These are phyloP conservation scores for Fusarium foetens DNA, from an alignment of 2,329 filamentous ascomycete species.

Conservation along the genomic window DNA sequence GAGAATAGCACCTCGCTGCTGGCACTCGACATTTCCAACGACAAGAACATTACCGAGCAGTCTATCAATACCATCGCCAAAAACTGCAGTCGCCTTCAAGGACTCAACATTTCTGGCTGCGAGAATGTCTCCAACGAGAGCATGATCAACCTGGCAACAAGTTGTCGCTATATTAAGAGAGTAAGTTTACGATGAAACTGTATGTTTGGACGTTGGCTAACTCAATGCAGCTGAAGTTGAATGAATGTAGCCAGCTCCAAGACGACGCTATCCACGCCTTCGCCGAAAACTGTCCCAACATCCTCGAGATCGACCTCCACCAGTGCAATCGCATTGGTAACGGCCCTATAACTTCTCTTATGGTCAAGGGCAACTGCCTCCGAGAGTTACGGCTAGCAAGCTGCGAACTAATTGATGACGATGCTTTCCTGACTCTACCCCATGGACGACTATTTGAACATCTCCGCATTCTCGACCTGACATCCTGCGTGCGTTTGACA, in stretches of 20 bases:
- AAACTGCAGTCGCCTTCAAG: constrained; percentile 87
- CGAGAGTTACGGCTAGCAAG: constrained; percentile 89
- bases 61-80: constrained; percentile 82
- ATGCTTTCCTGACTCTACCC: constrained; percentile 85
- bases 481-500: constrained; percentile 84
- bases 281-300: constrained; percentile 87
- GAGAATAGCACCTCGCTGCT: constrained; percentile 82
- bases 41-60: constrained; percentile 84
- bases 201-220: constrained; percentile 9
- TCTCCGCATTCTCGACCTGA: constrained; percentile 91
- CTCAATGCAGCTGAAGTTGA: constrained; percentile 81
- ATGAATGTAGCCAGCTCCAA: constrained; percentile 86
- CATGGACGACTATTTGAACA: constrained; percentile 79
- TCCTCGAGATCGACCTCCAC: constrained; percentile 95
- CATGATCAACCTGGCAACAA: constrained; percentile 81
- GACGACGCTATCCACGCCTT: constrained; percentile 87
- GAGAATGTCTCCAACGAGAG: constrained; percentile 86
- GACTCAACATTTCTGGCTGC: constrained; percentile 91
- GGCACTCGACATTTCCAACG: constrained; percentile 88
- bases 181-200: constrained; percentile 59
- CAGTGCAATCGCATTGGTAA: constrained; percentile 85
- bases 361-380: constrained; percentile 82
- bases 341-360: constrained; percentile 81
- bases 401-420: constrained; percentile 85
- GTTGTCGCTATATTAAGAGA: constrained; percentile 86